Evolutionary conservation across 129 eudicot species (phyloP).

Genomic region (Flaveria sonorensis): DNA sequence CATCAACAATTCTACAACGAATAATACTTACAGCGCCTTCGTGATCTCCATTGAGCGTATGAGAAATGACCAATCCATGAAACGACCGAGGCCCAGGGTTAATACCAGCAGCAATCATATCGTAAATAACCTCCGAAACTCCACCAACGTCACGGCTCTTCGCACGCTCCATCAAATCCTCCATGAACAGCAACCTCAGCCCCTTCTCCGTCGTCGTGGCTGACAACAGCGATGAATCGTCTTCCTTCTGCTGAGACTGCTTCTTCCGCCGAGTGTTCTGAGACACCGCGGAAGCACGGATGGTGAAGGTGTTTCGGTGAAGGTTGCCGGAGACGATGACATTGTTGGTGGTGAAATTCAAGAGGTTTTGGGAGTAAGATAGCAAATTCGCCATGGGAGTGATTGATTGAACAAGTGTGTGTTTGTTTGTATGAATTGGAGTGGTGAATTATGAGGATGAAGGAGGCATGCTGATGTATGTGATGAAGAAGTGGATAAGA

Average conservation of each 20-base stretch:
- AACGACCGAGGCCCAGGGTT: conserved; percentile 88
- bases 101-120: conserved; percentile 95
- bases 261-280: conserved; percentile 37
- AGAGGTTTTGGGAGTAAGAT: conserved; percentile 27
- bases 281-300: conserved; percentile 49
- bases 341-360: conserved; percentile 25
- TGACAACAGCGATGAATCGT: conserved; percentile 27
- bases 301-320: conserved; percentile 21
- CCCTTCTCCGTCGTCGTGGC: conserved; percentile 57
- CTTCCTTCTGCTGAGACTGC: conserved; percentile 44
- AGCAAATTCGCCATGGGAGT: conserved; percentile 42
- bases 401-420: background rate
- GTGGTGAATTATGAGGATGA: conserved; percentile 20
- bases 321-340: background rate
- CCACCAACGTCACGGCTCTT: conserved; percentile 59
- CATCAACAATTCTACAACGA: background rate
- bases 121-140: conserved; percentile 80
- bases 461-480: conserved; percentile 23
- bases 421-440: conserved; percentile 8
- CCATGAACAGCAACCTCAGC: conserved; percentile 80
- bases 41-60: conserved; percentile 67
- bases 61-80: conserved; percentile 80
- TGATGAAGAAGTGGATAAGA: conserved; percentile 36
- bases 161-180: conserved; percentile 83
- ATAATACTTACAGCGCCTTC: conserved; percentile 68